Evolutionary conservation across 495 filamentous ascomycete genomes (phyloP), one percentile per base, ranked within the genome.

Genomic region (Penicillium riverlandense): DNA sequence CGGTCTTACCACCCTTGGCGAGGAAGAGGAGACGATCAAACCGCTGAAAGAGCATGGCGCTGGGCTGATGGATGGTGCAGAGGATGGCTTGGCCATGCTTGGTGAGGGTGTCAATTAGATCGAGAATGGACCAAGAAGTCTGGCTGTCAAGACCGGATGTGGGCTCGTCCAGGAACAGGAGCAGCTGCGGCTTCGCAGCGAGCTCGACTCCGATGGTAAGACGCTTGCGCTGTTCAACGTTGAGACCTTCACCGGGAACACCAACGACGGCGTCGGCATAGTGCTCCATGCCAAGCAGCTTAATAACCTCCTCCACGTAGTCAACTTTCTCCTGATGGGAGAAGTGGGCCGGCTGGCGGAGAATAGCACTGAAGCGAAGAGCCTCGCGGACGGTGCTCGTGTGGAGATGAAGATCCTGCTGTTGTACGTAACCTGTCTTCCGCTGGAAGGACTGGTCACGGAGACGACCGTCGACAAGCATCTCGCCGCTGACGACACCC

Each of bases 11-110:
- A 45, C 88, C 90, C 44, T 74, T 80, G 11, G 83, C 82, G 39
- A 96, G 74, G 70, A 95, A 91, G 13, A 95, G 64, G 15, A 98
- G 71, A 28, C 87, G 81, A 58, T 98, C 91, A 58, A 98, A 98
- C 44, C 88, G 83, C 60, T 95, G 86, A 73, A 98, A 96, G 37
- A 98, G 77, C 73, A 95, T 88, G 29, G 89, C 88, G 1, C 86
- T 92, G 7, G 90, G 90, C 60, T 98, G 92, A 67, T 98, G 92
- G 48, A 98, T 96, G 8, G 90, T 96, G 66, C 88, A 94, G 7
- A 96, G 82, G 63, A 96, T 87, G 38, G 90, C 90, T 55, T 95
- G 89, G 11, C 90, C 90, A 55, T 80, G 84, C 64, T 88, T 83
- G 42, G 90, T 88, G 34, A 96, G 70, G 58, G 92, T 94, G 58